A percentile compares a stretch with the other conserved stretches of the same genome.
Conservation (phyloP, 129 eudicot genomes). For the Apium graveolens region DNA sequence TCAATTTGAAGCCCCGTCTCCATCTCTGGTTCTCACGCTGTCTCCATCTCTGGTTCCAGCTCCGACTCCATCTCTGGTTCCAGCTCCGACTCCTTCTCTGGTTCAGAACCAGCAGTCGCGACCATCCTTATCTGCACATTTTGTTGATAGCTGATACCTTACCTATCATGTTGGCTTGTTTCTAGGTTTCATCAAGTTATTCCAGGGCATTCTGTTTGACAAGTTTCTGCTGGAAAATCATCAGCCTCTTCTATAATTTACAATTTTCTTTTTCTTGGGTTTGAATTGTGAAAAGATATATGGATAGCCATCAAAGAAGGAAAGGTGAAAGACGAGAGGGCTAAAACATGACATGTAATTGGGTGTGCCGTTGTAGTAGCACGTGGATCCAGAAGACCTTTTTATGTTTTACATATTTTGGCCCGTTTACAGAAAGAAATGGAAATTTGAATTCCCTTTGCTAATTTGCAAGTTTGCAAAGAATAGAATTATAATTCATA, state of each 20-base stretch:
- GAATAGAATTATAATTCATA: not conserved
- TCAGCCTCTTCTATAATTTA: conserved; percentile 21
- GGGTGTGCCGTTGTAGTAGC: not conserved
- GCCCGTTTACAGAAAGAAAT: not conserved
- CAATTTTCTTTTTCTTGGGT: conserved; percentile 16
- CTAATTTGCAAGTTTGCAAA: not conserved
- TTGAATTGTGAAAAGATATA: conserved; percentile 18
- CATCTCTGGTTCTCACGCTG: not conserved
- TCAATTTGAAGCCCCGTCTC: conserved; percentile 19
- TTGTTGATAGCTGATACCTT: conserved; percentile 23
- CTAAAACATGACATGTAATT: conserved; percentile 4
- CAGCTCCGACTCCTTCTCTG: not conserved
- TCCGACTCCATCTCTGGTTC: not conserved
- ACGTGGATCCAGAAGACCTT: not conserved
- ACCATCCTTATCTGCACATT: conserved; percentile 15
- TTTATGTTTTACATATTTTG: not conserved
- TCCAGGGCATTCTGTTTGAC: conserved; percentile 20
- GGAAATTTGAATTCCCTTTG: not conserved
- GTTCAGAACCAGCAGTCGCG: conserved; percentile 20
- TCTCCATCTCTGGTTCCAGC: not conserved
- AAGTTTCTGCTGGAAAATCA: conserved; percentile 56
- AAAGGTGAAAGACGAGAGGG: conserved; percentile 6
- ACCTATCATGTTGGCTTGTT: conserved; percentile 14
- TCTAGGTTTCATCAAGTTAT: conserved; percentile 4
- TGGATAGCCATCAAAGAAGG: conserved; percentile 8